phyloP scores from a whole-genome alignment of 139 green algal genomes.

The Prasinococcaceae sp. region DNA sequence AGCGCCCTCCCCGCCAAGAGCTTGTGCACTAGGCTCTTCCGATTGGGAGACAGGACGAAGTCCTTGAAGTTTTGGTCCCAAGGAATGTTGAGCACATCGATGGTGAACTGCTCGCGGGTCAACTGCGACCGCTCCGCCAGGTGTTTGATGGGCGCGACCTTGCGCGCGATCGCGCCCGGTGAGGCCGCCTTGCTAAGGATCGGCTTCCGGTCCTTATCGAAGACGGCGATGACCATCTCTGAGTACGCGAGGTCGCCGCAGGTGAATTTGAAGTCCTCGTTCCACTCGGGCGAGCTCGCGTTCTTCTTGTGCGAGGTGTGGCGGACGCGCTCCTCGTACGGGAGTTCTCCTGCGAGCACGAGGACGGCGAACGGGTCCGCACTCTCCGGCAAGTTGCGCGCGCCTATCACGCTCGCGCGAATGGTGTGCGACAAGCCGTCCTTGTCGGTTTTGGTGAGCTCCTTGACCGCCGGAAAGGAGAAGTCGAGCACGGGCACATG shows the following conservation, averaged over 20 bases:
- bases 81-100: no score
- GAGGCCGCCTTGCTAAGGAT: neutral
- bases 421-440: no score
- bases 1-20: neutral
- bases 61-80: no score
- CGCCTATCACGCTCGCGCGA: no score
- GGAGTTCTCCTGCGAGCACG: neutral
- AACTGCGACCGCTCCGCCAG: neutral
- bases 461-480: neutral
- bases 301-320: neutral
- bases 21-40: no score
- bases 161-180: neutral
- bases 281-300: neutral
- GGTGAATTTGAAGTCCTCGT: neutral
- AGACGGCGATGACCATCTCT: neutral
- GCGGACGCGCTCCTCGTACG: neutral
- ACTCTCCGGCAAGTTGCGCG: no score
- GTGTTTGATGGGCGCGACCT: neutral
- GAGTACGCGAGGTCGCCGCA: neutral
- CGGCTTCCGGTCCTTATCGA: neutral
- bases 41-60: no score
- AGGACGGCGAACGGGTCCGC: slow-evolving; percentile 5
- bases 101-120: neutral
- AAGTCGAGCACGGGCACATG: neutral
- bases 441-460: neutral